phyloP scores from a whole-genome alignment of 768 basidiomycete genomes.

The Inosperma sp. region DNA sequence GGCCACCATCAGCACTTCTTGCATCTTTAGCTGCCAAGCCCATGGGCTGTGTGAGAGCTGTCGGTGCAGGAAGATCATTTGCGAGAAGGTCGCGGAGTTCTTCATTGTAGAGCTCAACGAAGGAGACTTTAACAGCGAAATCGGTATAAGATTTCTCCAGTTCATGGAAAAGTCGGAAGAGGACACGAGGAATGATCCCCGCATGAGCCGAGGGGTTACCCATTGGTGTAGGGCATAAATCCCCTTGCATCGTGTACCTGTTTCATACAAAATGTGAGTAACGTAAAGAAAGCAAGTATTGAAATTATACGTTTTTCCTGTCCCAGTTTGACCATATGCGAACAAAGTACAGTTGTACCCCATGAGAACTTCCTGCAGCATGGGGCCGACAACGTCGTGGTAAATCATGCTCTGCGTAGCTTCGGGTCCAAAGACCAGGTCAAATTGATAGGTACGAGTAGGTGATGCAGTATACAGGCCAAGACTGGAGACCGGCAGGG shows the following conservation, averaged over 20 bases:
- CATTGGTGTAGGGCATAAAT: constrained; percentile 74
- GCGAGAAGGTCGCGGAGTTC: constrained; percentile 92
- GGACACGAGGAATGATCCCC: constrained; percentile 92
- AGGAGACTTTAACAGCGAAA: constrained; percentile 91
- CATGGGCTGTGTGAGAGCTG: constrained; percentile 73
- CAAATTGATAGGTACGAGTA: constrained; percentile 87
- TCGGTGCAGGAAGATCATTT: constrained; percentile 66
- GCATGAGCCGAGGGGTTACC: constrained; percentile 86
- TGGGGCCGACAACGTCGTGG: constrained; percentile 86
- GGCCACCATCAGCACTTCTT: constrained; percentile 41
- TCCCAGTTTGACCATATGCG: constrained; percentile 98
- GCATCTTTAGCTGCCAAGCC: constrained; percentile 56
- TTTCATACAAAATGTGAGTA: constrained; percentile 4
- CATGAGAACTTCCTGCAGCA: constrained; percentile 88
- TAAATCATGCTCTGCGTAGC: constrained; percentile 94
- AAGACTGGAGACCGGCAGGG: constrained; percentile 60
- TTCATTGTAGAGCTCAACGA: constrained; percentile 96
- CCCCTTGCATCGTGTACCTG: constrained; percentile 97
- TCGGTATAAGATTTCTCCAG: constrained; percentile 75
- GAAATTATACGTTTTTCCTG: constrained; percentile 90
- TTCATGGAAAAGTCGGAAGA: constrained; percentile 87
- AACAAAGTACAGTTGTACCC: constrained; percentile 98
- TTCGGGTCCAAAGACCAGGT: constrained; percentile 94
- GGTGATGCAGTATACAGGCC: constrained; percentile 74
- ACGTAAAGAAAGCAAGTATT: not conserved